Conservation (phyloP, 2,329 filamentous ascomycete species). For the Nemania sp. region DNA sequence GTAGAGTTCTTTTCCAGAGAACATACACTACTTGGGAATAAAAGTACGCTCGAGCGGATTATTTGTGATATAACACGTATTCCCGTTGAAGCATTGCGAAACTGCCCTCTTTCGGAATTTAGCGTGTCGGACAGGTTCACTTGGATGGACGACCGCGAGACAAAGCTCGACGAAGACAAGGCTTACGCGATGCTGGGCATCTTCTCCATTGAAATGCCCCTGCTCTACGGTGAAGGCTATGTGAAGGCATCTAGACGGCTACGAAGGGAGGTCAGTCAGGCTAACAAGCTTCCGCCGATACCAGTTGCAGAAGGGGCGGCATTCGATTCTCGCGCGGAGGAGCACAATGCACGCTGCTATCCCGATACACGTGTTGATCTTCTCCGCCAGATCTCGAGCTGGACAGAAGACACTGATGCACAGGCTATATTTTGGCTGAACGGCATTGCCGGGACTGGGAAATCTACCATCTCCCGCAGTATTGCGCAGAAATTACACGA, state of each 20-base stretch:
- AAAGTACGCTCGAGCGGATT: background rate
- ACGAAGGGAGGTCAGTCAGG: background rate
- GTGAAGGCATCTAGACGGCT: background rate
- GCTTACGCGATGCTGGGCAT: background rate
- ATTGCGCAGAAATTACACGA: slow-evolving; percentile 28
- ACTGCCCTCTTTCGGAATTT: background rate
- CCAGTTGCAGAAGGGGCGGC: background rate
- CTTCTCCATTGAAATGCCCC: background rate
- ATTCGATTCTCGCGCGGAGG: background rate
- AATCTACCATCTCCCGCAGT: slow-evolving; percentile 44
- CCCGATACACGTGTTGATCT: slow-evolving; percentile 39
- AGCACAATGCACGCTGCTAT: background rate
- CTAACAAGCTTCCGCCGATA: background rate
- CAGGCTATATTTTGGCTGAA: slow-evolving; percentile 43
- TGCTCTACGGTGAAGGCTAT: background rate
- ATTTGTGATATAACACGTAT: background rate
- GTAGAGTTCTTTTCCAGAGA: slow-evolving; percentile 4
- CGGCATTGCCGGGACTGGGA: slow-evolving; percentile 45
- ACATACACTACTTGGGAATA: background rate
- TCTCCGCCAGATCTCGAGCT: slow-evolving; percentile 37
- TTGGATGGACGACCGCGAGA: background rate
- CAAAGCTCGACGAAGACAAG: background rate
- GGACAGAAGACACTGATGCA: slow-evolving; percentile 31
- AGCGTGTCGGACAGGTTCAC: background rate
- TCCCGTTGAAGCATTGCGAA: background rate